A percentile compares a stretch with the other conserved stretches of the same genome.
Conservation (phyloP, 805 yeast species). For the Cephaloascus albidus region DNA sequence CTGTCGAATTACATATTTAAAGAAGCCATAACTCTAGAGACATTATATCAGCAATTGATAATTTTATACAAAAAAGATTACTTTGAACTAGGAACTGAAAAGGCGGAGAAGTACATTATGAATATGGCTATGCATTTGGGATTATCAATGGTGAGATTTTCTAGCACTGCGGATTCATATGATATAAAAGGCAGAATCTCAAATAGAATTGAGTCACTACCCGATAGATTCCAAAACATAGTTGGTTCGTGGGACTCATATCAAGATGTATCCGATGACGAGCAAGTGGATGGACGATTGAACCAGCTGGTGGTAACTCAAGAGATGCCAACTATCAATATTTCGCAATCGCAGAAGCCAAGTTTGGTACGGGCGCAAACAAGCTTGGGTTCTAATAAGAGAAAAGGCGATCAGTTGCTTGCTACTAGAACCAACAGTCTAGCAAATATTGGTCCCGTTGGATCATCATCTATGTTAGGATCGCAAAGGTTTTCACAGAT, state of each 20-base stretch:
- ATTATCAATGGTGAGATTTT: background rate
- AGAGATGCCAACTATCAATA: conserved; percentile 6
- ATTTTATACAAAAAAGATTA: background rate
- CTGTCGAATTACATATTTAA: conserved; percentile 1
- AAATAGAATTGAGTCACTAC: background rate
- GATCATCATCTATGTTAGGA: background rate
- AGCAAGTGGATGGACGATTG: conserved; percentile 2
- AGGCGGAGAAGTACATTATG: conserved; percentile 1
- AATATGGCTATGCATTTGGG: conserved; percentile 5
- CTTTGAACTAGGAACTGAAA: background rate
- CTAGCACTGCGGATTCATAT: background rate
- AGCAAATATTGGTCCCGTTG: background rate
- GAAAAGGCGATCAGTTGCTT: too few species aligned
- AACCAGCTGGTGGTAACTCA: background rate
- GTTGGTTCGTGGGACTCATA: conserved; percentile 3
- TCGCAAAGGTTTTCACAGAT: background rate
- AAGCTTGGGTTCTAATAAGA: too few species aligned
- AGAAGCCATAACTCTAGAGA: background rate
- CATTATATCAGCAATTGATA: background rate
- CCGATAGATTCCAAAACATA: background rate
- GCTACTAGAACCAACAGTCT: conserved; percentile 1
- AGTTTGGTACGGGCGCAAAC: too few species aligned
- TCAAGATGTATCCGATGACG: conserved; percentile 1
- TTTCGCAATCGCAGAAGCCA: conserved; percentile 5
- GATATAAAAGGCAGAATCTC: background rate